These are phyloP conservation scores for Suillus fuscotomentosus DNA, from an alignment of 768 basidiomycete species.

Conservation along the genomic window DNA sequence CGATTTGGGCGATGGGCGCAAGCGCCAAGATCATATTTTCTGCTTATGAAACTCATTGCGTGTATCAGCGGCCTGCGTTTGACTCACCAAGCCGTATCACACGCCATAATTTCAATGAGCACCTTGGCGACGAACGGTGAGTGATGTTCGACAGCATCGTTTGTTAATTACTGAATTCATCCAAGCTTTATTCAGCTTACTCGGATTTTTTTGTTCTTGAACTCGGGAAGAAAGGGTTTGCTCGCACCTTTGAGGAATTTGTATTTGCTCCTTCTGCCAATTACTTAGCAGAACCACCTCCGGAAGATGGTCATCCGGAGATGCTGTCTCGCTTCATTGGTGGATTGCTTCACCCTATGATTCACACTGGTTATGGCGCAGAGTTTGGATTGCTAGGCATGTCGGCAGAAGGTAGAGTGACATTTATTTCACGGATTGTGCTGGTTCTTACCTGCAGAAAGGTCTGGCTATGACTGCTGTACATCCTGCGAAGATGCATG, in stretches of 20 bases:
- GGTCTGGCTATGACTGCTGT: slow-evolving; percentile 56
- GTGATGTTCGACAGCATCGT: slow-evolving; percentile 12
- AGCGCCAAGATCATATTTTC: slow-evolving; percentile 32
- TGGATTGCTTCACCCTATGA: slow-evolving; percentile 62
- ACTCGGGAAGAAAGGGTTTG: slow-evolving; percentile 41
- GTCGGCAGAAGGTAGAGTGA: slow-evolving; percentile 54
- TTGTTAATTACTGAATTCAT: slow-evolving; percentile 1
- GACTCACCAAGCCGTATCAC: slow-evolving; percentile 46
- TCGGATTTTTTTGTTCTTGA: slow-evolving; percentile 50
- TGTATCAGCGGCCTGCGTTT: slow-evolving; percentile 36
- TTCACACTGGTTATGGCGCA: slow-evolving; percentile 60
- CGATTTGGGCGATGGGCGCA: slow-evolving; percentile 19
- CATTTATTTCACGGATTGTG: slow-evolving; percentile 37
- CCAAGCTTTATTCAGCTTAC: slow-evolving; percentile 59
- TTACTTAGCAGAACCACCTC: slow-evolving; percentile 13
- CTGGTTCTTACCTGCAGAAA: slow-evolving; percentile 25
- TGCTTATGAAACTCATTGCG: slow-evolving; percentile 32
- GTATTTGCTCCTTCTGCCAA: slow-evolving; percentile 54
- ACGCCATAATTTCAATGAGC: slow-evolving; percentile 46
- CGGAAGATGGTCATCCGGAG: slow-evolving; percentile 40
- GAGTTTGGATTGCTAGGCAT: slow-evolving; percentile 63
- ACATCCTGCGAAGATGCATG: slow-evolving; percentile 12
- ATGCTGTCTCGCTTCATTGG: slow-evolving; percentile 59
- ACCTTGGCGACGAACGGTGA: slow-evolving; percentile 58
- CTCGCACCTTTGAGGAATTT: slow-evolving; percentile 50